Base-by-base conservation (phyloP, 768 basidiomycete genomes). In the Chiua virens region DNA sequence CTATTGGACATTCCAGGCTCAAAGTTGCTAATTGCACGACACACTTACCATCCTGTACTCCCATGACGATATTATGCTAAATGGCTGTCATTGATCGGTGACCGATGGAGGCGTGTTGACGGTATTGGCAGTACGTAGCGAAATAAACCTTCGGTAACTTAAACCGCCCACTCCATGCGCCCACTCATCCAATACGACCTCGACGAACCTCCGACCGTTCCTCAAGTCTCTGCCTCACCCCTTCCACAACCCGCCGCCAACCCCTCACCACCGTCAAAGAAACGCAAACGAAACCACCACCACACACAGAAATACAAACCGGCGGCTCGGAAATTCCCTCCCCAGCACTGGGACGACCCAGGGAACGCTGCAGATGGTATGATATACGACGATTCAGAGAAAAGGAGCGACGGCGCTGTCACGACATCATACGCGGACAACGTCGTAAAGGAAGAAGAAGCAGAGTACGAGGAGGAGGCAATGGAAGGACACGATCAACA, bases 241-340 rank as follows among this genome's bases (percentile, higher is more conserved):
- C 20, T 35, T 2, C 18, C 47, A 35, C 28, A 47, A 1, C 25
- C 25, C 50, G 25, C 32, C 56, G 32, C 34, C 7, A 46, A 27
- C 40, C 53, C 38, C 22, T 74, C 77, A 8, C 78, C 77, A 13
- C 49, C 72, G 14, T n/a, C n/a, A n/a, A 87, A 86, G 71, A 87
- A 80, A 65, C 79, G 80, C 46, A 70, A 73, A 60, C 57, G 61
- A 51, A 49, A 61, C 18, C 50, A 64, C 46, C 59, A 65, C 38
- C 65, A 45, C 34, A 11, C 46, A 22, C 53, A 41, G 9, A 45
- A 30, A 14, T 5, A 45, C 21, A 20, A 4, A 5, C 28, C 28
- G 6, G 41, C 2, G 58, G n/a, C 58, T 55, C 37, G 30, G 18
- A 60, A 45, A 47, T 39, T 47, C 34, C 28, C 53, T 10, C 21